phyloP scores from a whole-genome alignment of 139 green algal genomes.

The Chlorella sp. region DNA sequence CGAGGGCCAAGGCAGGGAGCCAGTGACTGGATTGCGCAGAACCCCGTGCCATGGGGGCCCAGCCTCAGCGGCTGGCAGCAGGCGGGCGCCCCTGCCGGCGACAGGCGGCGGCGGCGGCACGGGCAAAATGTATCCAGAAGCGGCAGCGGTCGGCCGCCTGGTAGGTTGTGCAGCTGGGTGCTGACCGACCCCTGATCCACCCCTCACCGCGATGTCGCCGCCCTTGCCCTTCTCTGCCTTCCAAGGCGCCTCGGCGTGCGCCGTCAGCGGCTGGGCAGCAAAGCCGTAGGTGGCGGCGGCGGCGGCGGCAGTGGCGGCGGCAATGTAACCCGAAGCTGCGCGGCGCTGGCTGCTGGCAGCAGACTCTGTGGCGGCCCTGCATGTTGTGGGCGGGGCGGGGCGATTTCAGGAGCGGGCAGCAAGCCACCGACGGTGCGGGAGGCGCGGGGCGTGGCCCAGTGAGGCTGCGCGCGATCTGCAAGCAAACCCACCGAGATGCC shows the following conservation, averaged over 20 bases:
- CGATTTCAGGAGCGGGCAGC: neutral
- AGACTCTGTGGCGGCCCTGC: neutral
- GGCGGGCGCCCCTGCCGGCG: no score
- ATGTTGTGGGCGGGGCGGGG: neutral
- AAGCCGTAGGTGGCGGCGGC: neutral
- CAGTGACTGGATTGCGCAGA: neutral
- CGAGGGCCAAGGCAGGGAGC: neutral
- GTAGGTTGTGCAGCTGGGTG: no score
- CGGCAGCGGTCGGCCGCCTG: no score
- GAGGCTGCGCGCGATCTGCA: no score
- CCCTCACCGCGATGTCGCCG: neutral
- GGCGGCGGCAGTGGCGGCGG: neutral
- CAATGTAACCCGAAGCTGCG: constrained; percentile 1
- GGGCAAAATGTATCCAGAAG: no score
- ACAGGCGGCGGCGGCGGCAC: no score
- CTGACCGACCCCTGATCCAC: no score
- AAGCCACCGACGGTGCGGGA: neutral
- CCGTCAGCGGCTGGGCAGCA: neutral
- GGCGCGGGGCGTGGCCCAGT: no score
- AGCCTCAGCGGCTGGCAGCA: no score
- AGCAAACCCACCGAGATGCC: neutral
- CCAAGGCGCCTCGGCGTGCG: constrained; percentile 23
- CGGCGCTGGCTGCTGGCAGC: neutral
- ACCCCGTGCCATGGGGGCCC: no score
- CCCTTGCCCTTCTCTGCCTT: neutral